Percentiles rank a stretch among this genome's conserved stretches.
These are phyloP conservation scores for Monosporascus sp. DNA, from an alignment of 2,329 filamentous ascomycete species.

Conservation along the genomic window DNA sequence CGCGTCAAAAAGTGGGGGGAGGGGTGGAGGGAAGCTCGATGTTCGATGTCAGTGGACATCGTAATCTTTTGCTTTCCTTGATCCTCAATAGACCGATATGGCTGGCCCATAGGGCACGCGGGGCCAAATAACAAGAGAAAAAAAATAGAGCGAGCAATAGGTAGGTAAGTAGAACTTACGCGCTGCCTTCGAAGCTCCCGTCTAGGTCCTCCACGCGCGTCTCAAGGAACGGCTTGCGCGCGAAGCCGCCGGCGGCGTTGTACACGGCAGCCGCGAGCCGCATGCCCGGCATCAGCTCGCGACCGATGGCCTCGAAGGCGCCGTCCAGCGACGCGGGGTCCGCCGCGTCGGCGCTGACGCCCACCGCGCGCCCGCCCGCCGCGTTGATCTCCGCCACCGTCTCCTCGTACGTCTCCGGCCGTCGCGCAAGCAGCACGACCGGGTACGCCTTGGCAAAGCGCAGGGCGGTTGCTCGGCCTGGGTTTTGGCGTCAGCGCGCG, in stretches of 20 bases:
- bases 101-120: background rate
- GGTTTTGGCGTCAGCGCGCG: background rate
- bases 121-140: background rate
- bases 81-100: too few relatives aligned
- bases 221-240: conserved; percentile 56
- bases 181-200: conserved; percentile 38
- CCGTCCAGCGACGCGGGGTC: conserved; percentile 35
- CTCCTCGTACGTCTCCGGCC: conserved; percentile 58
- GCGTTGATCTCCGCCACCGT: conserved; percentile 65
- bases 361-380: conserved; percentile 64
- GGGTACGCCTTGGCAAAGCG: conserved; percentile 63
- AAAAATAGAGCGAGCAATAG: background rate
- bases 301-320: conserved; percentile 59
- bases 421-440: conserved; percentile 70
- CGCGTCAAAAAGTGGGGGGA: background rate
- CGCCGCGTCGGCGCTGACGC: conserved; percentile 63
- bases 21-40: background rate
- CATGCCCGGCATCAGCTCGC: conserved; percentile 47
- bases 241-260: conserved; percentile 56
- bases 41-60: too few relatives aligned
- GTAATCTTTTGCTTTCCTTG: too few relatives aligned
- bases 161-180: conserved; percentile 36
- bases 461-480: conserved; percentile 46
- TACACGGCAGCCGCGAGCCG: conserved; percentile 63
- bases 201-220: conserved; percentile 46